Conservation (phyloP, 768 basidiomycete genomes). For the Sarcomyxa edulis region DNA sequence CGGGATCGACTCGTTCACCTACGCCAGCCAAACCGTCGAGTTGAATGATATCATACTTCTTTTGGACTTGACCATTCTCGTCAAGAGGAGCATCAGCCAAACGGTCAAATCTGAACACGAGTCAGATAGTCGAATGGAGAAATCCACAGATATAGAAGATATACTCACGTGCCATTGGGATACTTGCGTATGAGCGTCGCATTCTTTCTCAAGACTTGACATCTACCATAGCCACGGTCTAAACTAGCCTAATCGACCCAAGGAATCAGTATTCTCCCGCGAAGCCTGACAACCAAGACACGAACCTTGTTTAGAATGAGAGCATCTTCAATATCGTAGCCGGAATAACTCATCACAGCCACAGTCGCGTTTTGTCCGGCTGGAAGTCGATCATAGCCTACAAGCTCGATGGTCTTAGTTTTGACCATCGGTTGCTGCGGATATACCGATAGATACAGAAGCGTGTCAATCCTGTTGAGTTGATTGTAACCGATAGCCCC, state of each 20-base stretch:
- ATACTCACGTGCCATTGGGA: slow-evolving; percentile 90
- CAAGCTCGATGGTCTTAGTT: slow-evolving; percentile 94
- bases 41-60: slow-evolving; percentile 90
- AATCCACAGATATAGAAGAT: neutral
- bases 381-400: slow-evolving; percentile 94
- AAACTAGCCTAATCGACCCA: slow-evolving; percentile 66
- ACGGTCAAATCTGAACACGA: slow-evolving; percentile 71
- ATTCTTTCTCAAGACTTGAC: slow-evolving; percentile 96
- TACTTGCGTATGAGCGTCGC: slow-evolving; percentile 92
- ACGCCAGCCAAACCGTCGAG: slow-evolving; percentile 91
- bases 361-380: slow-evolving; percentile 98
- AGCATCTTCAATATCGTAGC: slow-evolving; percentile 99
- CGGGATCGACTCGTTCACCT: slow-evolving; percentile 89
- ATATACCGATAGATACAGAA: slow-evolving; percentile 96
- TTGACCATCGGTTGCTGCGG: slow-evolving; percentile 99
- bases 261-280: slow-evolving; percentile 4
- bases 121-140: neutral
- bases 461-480: slow-evolving; percentile 93
- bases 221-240: slow-evolving; percentile 95
- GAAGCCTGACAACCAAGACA: slow-evolving; percentile 1
- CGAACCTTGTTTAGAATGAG: slow-evolving; percentile 88
- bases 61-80: slow-evolving; percentile 72
- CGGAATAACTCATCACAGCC: slow-evolving; percentile 98
- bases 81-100: slow-evolving; percentile 88
- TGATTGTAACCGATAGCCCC: slow-evolving; percentile 99